Evolutionary conservation across 192 early-diverging fungal genomes (phyloP).

Genomic region (Backusella tuberculispora): DNA sequence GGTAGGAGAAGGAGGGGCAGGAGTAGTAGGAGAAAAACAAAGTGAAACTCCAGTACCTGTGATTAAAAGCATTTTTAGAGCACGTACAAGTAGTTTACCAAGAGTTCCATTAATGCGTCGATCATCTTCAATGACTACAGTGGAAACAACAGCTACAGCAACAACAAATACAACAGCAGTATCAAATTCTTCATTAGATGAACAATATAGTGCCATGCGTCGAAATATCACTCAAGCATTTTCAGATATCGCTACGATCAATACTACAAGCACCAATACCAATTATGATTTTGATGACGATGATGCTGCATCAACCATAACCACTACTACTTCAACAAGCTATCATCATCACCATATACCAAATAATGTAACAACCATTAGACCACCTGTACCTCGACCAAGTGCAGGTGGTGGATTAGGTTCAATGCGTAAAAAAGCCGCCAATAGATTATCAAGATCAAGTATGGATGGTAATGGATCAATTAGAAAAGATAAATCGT

Average conservation of each 20-base stretch:
- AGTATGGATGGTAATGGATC: conserved; percentile 26
- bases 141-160: neutral
- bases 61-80: conserved; percentile 1
- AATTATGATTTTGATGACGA: neutral
- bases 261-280: too few species aligned
- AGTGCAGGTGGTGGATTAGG: conserved; percentile 12
- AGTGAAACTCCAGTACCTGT: neutral
- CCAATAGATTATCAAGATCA: conserved; percentile 17
- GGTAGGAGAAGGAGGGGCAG: neutral
- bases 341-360: neutral
- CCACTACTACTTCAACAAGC: neutral
- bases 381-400: neutral
- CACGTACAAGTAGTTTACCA: conserved; percentile 26
- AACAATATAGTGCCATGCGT: too few species aligned
- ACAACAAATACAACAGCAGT: neutral
- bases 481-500: neutral
- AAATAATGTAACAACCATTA: neutral
- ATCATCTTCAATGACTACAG: conserved; percentile 2
- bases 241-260: too few species aligned
- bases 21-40: neutral
- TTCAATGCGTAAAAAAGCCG: conserved; percentile 21
- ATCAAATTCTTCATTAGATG: neutral
- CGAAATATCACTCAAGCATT: too few species aligned
- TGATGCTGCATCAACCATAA: neutral
- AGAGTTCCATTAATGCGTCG: neutral